Evolutionary conservation across 169 alveolate species (phyloP).

Genomic region (Plasmodium berghei): DNA sequence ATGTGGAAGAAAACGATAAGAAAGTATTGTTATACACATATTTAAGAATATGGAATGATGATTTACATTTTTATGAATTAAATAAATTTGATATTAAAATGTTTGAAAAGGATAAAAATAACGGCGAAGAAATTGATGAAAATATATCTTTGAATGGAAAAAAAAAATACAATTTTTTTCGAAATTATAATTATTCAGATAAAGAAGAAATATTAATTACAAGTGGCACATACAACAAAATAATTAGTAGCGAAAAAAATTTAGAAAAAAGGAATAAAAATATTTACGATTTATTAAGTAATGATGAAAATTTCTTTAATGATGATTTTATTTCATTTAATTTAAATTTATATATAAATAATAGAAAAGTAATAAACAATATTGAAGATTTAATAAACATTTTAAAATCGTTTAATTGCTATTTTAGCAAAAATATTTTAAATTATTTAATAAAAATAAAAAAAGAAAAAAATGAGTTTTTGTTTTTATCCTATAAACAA

Average conservation of each 20-base stretch:
- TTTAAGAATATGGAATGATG: constrained; percentile 55
- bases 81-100: constrained; percentile 23
- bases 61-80: constrained; percentile 61
- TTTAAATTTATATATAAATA: constrained; percentile 38
- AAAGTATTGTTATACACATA: constrained; percentile 13
- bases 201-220: background rate
- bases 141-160: background rate
- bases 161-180: constrained; percentile 14
- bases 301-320: constrained; percentile 4
- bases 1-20: background rate
- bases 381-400: constrained; percentile 15
- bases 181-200: background rate
- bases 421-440: constrained; percentile 25
- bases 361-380: constrained; percentile 51
- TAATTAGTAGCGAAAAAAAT: background rate
- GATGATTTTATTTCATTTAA: constrained; percentile 62
- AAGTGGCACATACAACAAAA: background rate
- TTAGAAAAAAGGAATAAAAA: background rate
- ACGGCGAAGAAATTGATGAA: background rate
- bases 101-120: background rate
- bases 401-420: constrained; percentile 6
- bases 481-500: constrained; percentile 12
- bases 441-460: constrained; percentile 11
- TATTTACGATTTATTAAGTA: background rate
- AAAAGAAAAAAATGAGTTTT: background rate